Evolutionary conservation across 2,329 filamentous ascomycete genomes (phyloP), one percentile per base, ranked within the genome.

Genomic region (Drechslerella coelobrocha): DNA sequence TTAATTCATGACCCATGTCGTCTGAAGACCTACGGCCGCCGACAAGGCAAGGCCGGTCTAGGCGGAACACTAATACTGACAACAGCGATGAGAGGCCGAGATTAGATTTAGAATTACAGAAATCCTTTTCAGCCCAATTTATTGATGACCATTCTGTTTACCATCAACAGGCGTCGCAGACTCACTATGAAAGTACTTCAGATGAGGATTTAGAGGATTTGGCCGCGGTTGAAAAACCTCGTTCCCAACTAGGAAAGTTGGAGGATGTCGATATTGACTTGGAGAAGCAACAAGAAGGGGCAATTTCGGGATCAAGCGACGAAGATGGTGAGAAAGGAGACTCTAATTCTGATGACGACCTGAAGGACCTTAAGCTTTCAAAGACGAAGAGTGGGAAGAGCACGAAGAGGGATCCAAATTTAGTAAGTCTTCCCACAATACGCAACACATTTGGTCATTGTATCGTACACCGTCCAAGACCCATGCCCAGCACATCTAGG

Each of bases 121-220:
- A 48, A 47, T 62, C 57, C 34, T 69, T 69, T 10, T 69, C 65
- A 41, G 65, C 57, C 9, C 57, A 56, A 27, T 69, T 69, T 24
- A 39, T 69, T 4, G 65, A 69, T 26, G 65, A 69, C 31, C 65
- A 69, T 27, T 61, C 57, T 8, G 65, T 69, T 14, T 69, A 69
- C 54, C 45, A 69, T 10, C 57, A 59, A 27, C 45, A 57, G 17
- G 17, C 27, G 19, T 53, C 65, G 17, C 57, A 69, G 12, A 69
- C 43, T 43, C 52, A 69, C 19, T 69, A 69, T 43, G 65, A 34
- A 2, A 57, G 53, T 37, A 69, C 14, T n/a, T 69, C 65, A 29
- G 59, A 69, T 2, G 47, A 31, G 17, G 39, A 24, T 41, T 23
- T 6, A 26, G 23, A 31, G 27, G 52, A 57, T 69, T 69, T 43